phyloP scores from a whole-genome alignment of 2,329 filamentous ascomycete species.

The Ascocoryne sarcoides region DNA sequence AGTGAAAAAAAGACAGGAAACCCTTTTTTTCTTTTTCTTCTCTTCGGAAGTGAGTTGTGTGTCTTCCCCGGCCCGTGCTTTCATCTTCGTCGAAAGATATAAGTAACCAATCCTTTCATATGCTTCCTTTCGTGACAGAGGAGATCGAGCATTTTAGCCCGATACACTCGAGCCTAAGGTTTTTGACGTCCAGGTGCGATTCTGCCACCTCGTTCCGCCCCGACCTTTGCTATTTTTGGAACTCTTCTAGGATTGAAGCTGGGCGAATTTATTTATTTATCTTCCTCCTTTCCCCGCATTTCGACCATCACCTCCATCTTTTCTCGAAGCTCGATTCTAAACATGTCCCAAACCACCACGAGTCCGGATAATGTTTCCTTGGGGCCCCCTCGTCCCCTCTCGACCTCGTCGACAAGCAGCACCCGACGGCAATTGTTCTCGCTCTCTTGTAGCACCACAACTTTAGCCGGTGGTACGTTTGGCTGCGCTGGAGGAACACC shows the following conservation, averaged over 20 bases:
- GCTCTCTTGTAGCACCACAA: neutral
- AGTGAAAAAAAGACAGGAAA: too few relatives aligned
- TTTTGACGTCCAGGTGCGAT: neutral
- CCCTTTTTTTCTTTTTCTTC: too few relatives aligned
- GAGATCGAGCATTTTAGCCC: too few relatives aligned
- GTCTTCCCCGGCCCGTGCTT: too few relatives aligned
- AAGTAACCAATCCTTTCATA: too few relatives aligned
- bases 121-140: too few relatives aligned
- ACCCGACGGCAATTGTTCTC: too few relatives aligned
- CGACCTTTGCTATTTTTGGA: neutral
- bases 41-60: too few relatives aligned
- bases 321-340: neutral
- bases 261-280: neutral
- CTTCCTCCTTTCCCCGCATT: neutral
- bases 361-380: slow-evolving; percentile 6
- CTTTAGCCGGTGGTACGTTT: neutral
- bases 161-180: too few relatives aligned
- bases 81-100: too few relatives aligned
- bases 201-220: neutral
- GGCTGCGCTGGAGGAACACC: neutral
- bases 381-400: slow-evolving; percentile 1
- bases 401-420: too few relatives aligned
- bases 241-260: too few relatives aligned
- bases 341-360: slow-evolving; percentile 5
- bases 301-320: neutral